phyloP scores from a whole-genome alignment of 345 rosid genomes.

The Aurinia saxatilis region DNA sequence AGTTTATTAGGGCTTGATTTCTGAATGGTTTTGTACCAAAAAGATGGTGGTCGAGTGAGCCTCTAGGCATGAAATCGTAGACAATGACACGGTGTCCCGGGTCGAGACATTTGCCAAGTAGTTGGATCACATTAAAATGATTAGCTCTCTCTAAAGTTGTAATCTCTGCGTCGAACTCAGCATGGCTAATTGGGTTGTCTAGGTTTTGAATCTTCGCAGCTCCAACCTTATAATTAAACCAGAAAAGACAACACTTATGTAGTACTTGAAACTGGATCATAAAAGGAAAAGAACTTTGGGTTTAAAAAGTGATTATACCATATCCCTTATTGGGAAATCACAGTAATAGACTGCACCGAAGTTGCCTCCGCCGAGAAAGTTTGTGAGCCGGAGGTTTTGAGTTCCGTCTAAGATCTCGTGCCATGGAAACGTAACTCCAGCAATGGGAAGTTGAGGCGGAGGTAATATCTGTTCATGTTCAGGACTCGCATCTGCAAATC shows the following conservation, averaged over 20 bases:
- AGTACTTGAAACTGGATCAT: no score
- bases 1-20: neutral
- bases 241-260: neutral
- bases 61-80: constrained; percentile 66
- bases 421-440: neutral
- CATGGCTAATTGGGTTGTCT: constrained; percentile 38
- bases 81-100: constrained; percentile 56
- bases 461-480: no score
- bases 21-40: constrained; percentile 41
- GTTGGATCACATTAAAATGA: constrained; percentile 61
- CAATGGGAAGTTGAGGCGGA: neutral
- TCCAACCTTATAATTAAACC: constrained; percentile 35
- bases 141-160: constrained; percentile 46
- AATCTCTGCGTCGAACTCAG: constrained; percentile 64
- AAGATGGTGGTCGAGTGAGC: constrained; percentile 56
- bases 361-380: neutral
- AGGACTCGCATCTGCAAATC: neutral
- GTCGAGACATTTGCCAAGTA: constrained; percentile 54
- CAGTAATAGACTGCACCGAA: constrained; percentile 17
- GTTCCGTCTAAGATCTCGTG: neutral
- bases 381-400: rapidly evolving
- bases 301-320: neutral
- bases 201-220: constrained; percentile 70
- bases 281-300: no score
- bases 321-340: neutral